Evolutionary conservation across 1,284 basidiomycete genomes (phyloP), one percentile per base, ranked within the genome.

Genomic region (Heterobasidion irregulare): DNA sequence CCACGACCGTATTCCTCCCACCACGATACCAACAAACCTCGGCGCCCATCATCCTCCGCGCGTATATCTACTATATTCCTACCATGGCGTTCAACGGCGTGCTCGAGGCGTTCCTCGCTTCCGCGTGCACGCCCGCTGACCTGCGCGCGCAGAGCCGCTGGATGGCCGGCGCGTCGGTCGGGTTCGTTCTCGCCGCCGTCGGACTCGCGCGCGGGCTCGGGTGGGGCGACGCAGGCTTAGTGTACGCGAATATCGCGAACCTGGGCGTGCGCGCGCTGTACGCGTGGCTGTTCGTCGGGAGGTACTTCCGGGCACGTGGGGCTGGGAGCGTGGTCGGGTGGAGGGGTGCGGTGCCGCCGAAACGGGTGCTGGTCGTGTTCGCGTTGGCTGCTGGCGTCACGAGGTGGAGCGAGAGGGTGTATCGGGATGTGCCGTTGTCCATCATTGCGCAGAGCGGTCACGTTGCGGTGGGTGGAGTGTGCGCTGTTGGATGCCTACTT

Each of bases 61-160:
- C 86, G 0, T 97, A 94, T 79, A 72, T 86, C 26, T 85, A 82
- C 73, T 95, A 94, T 64, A 86, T 97, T 59, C 95, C 94, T 1
- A 79, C 90, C 16, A 79, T 98, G 62, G 89, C 89, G 4, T 72
- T 92, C 61, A 98, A 98, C 66, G 94, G 94, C 3, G 81, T 90
- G 1, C 73, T 95, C 19, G 94, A 98, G 68, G 89, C 93, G 0
- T 95, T 95, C 70, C 78, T 94, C 61, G 83, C 89, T 2, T 89
- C 91, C 53, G 84, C 85, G 1, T 89, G 92, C 3, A 75, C 76
- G 2, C 74, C 83, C 0, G 62, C 68, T 2, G 86, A 91, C 66
- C 69, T 94, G 6, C 79, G 75, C 51, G 66, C 66, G 6, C 90
- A 92, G 65, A 87, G 83, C 59, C 72, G 67, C 15, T 88, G 82